Conservation (phyloP, 345 rosid species). For the Pistacia integerrima region DNA sequence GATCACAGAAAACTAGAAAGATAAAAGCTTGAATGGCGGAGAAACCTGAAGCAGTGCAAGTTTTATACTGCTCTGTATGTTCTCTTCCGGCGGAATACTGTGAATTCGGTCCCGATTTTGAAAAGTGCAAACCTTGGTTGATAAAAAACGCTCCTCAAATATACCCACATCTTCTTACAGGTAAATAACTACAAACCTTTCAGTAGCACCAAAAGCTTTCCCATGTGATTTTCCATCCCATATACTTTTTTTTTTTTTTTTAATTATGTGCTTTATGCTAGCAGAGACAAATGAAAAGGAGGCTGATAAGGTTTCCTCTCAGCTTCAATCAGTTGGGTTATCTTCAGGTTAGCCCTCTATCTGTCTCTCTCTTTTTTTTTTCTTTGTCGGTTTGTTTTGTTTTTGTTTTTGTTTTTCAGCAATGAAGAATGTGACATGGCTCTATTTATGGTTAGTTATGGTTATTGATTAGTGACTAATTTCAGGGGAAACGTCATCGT, state of each 20-base stretch:
- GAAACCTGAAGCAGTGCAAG: slow-evolving; percentile 73
- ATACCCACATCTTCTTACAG: slow-evolving; percentile 88
- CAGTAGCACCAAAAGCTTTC: neutral
- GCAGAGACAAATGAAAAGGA: slow-evolving; percentile 68
- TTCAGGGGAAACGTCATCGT: slow-evolving; percentile 45
- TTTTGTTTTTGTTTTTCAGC: neutral
- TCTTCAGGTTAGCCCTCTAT: slow-evolving; percentile 44
- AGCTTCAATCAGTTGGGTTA: slow-evolving; percentile 69
- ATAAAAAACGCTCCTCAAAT: slow-evolving; percentile 74
- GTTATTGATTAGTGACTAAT: neutral
- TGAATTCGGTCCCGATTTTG: slow-evolving; percentile 93
- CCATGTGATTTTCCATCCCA: neutral
- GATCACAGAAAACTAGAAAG: neutral
- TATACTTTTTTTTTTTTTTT: neutral
- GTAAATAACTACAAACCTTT: slow-evolving; percentile 21
- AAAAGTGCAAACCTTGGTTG: slow-evolving; percentile 93
- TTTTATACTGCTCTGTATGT: slow-evolving; percentile 75
- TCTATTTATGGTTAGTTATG: neutral
- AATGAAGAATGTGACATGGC: neutral
- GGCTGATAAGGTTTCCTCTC: slow-evolving; percentile 63
- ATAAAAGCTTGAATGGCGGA: slow-evolving; percentile 45
- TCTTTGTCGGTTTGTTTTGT: neutral
- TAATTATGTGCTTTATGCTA: neutral
- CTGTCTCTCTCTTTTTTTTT: slow-evolving; percentile 21
- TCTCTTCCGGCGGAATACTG: slow-evolving; percentile 94